Evolutionary conservation across 208 protist genomes (phyloP).

Genomic region (Leishmania braziliensis): DNA sequence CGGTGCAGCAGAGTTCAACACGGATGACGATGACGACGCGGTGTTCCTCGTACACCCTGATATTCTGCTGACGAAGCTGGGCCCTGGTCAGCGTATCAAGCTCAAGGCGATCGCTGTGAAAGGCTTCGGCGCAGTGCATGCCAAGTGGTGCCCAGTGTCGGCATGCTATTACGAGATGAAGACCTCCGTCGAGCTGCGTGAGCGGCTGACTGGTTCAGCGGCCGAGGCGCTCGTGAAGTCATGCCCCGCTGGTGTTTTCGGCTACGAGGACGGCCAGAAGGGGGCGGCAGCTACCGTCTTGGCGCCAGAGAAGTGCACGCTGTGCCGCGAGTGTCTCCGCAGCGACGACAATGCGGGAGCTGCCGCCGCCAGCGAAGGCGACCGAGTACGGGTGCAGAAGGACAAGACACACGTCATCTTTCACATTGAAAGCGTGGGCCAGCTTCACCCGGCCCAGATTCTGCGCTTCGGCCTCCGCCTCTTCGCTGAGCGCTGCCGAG

Average conservation of each 20-base stretch:
- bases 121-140: constrained; percentile 96
- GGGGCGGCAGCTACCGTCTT: constrained; percentile 64
- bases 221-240: constrained; percentile 84
- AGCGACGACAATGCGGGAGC: constrained; percentile 37
- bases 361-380: constrained; percentile 14
- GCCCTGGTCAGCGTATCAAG: constrained; percentile 96
- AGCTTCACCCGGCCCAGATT: constrained; percentile 74
- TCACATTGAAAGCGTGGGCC: constrained; percentile 88
- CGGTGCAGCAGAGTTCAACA: constrained; percentile 5
- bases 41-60: constrained; percentile 96
- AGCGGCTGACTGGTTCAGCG: constrained; percentile 62
- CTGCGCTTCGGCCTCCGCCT: constrained; percentile 70
- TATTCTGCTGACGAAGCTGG: constrained; percentile 97
- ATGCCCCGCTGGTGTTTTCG: constrained; percentile 96
- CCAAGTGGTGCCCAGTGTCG: constrained; percentile 98
- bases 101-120: constrained; percentile 94
- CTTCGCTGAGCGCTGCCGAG: constrained; percentile 74
- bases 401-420: constrained; percentile 88
- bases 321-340: constrained; percentile 98
- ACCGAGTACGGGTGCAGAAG: constrained; percentile 74
- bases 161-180: constrained; percentile 97
- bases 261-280: constrained; percentile 72
- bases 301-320: constrained; percentile 93
- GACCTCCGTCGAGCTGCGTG: constrained; percentile 90
- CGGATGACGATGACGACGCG: constrained; percentile 50